Conservation (phyloP, 108 stramenopile species). For the Bacterosira constricta region DNA sequence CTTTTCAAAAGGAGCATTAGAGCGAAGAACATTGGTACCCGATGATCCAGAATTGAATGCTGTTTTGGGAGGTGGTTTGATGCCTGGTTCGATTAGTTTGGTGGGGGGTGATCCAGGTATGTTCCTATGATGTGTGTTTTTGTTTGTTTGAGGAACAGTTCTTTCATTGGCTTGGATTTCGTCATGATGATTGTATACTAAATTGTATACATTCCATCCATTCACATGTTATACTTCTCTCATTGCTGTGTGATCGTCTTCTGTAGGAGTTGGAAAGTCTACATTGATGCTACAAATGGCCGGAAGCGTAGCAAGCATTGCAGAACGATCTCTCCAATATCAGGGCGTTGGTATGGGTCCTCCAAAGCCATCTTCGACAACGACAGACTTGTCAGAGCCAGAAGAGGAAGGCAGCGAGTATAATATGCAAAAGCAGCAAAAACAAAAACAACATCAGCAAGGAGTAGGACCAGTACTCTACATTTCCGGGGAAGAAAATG, state of each 20-base stretch:
- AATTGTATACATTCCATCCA: too few species aligned
- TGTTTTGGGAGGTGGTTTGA: constrained; percentile 93
- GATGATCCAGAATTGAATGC: constrained; percentile 84
- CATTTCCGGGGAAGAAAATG: constrained; percentile 93
- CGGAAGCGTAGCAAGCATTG: constrained; percentile 58
- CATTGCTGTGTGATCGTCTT: too few species aligned
- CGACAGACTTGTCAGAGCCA: too few species aligned
- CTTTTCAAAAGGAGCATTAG: constrained; percentile 18
- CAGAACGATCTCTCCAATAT: constrained; percentile 44
- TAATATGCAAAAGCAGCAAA: neutral
- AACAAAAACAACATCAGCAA: neutral
- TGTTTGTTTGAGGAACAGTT: too few species aligned
- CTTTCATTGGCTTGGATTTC: too few species aligned
- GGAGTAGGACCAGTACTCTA: constrained; percentile 85
- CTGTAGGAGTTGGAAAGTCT: constrained; percentile 59
- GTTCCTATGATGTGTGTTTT: too few species aligned
- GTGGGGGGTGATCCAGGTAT: constrained; percentile 95
- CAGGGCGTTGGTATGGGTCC: constrained; percentile 78
- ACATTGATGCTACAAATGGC: constrained; percentile 79
- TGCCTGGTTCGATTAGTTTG: constrained; percentile 86
- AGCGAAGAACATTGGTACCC: constrained; percentile 59
- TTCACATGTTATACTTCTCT: too few species aligned
- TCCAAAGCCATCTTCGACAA: constrained; percentile 31
- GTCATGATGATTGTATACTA: too few species aligned
- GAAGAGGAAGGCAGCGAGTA: too few species aligned